Conservation (phyloP, 2,329 filamentous ascomycete species). For the Cladosporium oxysporum region DNA sequence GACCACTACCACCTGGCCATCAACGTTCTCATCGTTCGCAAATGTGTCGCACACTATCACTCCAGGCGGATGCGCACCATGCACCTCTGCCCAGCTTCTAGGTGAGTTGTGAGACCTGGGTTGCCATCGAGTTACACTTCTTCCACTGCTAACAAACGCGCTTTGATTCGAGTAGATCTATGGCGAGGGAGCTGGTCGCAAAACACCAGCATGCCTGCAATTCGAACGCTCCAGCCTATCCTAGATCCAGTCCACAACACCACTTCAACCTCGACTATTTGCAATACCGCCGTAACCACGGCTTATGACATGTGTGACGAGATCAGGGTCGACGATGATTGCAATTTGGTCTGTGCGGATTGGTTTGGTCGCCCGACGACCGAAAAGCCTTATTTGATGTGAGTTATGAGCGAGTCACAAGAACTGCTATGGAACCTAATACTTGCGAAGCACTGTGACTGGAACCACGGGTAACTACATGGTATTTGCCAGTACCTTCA, state of each 20-base stretch:
- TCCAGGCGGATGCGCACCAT: constrained; percentile 4
- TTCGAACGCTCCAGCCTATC: background rate
- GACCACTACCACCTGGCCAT: background rate
- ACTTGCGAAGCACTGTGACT: background rate
- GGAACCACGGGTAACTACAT: background rate
- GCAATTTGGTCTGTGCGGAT: constrained; percentile 3
- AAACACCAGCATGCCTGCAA: background rate
- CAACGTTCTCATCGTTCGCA: constrained; percentile 7
- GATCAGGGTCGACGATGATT: background rate
- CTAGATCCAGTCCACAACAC: constrained; percentile 10
- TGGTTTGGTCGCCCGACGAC: background rate
- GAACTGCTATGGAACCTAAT: background rate
- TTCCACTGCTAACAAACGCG: no score
- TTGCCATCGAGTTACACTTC: no score
- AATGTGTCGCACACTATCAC: background rate
- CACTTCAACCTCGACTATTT: constrained; percentile 1
- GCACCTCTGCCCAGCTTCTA: constrained; percentile 3
- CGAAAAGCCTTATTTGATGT: background rate
- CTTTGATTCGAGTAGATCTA: background rate
- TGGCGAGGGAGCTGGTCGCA: constrained; percentile 8
- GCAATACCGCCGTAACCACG: background rate
- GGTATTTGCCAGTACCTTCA: background rate
- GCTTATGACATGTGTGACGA: background rate
- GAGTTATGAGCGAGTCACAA: background rate
- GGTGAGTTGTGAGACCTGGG: no score